phyloP scores from a whole-genome alignment of 208 protist species.

The Borovskyia barvae region DNA sequence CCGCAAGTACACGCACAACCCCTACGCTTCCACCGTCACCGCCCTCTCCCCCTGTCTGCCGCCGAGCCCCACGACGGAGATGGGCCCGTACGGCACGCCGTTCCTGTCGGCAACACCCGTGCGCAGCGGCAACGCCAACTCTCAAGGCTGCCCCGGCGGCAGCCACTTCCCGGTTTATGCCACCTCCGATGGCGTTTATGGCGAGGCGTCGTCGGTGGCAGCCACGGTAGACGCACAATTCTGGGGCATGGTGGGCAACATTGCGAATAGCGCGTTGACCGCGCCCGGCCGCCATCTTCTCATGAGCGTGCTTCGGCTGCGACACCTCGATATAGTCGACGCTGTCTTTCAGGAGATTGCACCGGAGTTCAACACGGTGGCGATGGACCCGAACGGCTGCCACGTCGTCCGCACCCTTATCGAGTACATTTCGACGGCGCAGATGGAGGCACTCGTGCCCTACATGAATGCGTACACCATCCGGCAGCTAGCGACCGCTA shows the following conservation, averaged over 20 bases:
- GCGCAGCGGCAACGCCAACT: neutral
- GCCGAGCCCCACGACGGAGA: constrained; percentile 28
- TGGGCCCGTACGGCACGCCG: neutral
- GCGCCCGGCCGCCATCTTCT: constrained; percentile 54
- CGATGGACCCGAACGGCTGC: constrained; percentile 66
- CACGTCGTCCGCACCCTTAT: constrained; percentile 74
- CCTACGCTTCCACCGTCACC: constrained; percentile 53
- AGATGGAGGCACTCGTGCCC: constrained; percentile 48
- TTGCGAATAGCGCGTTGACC: constrained; percentile 50
- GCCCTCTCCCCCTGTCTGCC: constrained; percentile 3
- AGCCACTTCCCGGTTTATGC: constrained; percentile 5
- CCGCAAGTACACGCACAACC: constrained; percentile 68
- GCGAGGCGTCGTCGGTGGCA: constrained; percentile 20
- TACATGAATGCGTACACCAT: constrained; percentile 39
- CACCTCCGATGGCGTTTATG: constrained; percentile 3
- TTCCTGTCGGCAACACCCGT: neutral
- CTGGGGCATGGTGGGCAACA: constrained; percentile 33
- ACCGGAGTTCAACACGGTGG: constrained; percentile 53
- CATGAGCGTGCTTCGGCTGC: constrained; percentile 49
- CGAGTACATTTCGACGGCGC: constrained; percentile 44
- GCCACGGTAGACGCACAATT: constrained; percentile 52
- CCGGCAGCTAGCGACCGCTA: constrained; percentile 36
- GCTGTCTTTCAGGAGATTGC: constrained; percentile 62
- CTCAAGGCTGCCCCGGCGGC: neutral
- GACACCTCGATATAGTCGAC: constrained; percentile 53